phyloP scores from a whole-genome alignment of 768 basidiomycete species.

The Boletus edulis region DNA sequence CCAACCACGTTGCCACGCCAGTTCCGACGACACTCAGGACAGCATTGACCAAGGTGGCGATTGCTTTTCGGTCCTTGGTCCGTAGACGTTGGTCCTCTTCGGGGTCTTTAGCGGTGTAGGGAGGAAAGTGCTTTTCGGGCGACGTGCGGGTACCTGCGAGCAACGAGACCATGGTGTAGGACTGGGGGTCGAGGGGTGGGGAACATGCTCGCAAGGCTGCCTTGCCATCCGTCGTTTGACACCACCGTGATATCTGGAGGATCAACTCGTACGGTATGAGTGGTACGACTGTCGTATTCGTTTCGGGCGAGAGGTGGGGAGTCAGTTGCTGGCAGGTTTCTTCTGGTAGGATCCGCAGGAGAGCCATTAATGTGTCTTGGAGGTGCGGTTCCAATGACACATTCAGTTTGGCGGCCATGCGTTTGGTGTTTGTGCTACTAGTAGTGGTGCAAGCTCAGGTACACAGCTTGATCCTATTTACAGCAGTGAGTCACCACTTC shows the following conservation, averaged over 20 bases:
- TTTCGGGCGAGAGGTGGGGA: slow-evolving; percentile 32
- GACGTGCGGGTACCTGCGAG: slow-evolving; percentile 79
- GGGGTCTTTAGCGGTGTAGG: slow-evolving; percentile 44
- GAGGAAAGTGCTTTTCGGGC: slow-evolving; percentile 67
- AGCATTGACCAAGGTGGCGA: slow-evolving; percentile 69
- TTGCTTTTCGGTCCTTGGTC: slow-evolving; percentile 57
- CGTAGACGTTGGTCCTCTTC: slow-evolving; percentile 46
- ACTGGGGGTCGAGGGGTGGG: slow-evolving; percentile 46
- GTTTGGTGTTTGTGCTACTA: too few species aligned
- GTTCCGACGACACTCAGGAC: slow-evolving; percentile 66
- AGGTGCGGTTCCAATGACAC: slow-evolving; percentile 72
- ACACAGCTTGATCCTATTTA: too few species aligned
- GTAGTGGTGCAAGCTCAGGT: too few species aligned
- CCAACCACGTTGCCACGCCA: slow-evolving; percentile 73
- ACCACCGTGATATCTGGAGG: slow-evolving; percentile 63
- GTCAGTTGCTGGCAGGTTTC: slow-evolving; percentile 42
- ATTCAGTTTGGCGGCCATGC: slow-evolving; percentile 36
- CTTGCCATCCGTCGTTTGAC: slow-evolving; percentile 50
- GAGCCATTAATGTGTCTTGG: slow-evolving; percentile 42
- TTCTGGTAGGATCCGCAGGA: slow-evolving; percentile 45
- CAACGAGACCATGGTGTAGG: slow-evolving; percentile 70
- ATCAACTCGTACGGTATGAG: slow-evolving; percentile 65
- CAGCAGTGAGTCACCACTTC: too few species aligned
- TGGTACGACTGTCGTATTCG: slow-evolving; percentile 12
- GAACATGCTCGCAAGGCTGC: slow-evolving; percentile 36